These are phyloP conservation scores for Alternaria alternata DNA, from an alignment of 2,329 filamentous ascomycete genomes.

Conservation along the genomic window DNA sequence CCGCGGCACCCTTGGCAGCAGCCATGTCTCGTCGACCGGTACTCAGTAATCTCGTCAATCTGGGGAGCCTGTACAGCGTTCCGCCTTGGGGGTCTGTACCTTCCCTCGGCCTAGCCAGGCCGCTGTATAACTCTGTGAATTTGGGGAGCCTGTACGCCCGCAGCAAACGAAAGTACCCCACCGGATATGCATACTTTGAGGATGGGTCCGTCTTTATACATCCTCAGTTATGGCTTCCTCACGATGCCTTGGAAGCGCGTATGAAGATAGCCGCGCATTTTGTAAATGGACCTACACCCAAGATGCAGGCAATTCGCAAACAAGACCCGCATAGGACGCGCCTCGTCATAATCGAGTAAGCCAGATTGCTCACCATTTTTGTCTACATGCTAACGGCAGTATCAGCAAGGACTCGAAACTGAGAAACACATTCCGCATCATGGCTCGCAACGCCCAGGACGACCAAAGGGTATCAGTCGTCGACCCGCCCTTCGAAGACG, in stretches of 20 bases:
- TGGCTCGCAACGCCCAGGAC: constrained; percentile 20
- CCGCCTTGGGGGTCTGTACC: constrained; percentile 4
- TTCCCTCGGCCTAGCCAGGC: neutral
- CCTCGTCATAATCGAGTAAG: constrained; percentile 26
- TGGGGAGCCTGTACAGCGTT: constrained; percentile 22
- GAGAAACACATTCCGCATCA: constrained; percentile 6
- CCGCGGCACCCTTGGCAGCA: neutral
- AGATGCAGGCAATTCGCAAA: constrained; percentile 13
- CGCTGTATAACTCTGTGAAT: constrained; percentile 21
- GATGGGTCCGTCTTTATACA: constrained; percentile 33
- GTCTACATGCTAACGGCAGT: neutral
- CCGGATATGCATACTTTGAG: constrained; percentile 33
- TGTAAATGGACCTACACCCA: constrained; percentile 16
- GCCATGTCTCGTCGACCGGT: constrained; percentile 16
- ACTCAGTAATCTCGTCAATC: constrained; percentile 20
- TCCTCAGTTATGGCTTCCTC: constrained; percentile 10
- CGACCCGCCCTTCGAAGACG: constrained; percentile 16
- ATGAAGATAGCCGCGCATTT: constrained; percentile 27
- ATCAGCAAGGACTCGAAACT: constrained; percentile 12
- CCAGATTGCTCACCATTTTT: neutral
- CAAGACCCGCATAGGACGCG: constrained; percentile 9
- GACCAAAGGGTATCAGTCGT: constrained; percentile 13
- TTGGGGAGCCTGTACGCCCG: constrained; percentile 21
- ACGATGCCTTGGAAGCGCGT: constrained; percentile 23
- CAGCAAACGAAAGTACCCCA: neutral